Conservation (phyloP, 1,139 yeast genomes). For the Tardiomyces blankii region DNA sequence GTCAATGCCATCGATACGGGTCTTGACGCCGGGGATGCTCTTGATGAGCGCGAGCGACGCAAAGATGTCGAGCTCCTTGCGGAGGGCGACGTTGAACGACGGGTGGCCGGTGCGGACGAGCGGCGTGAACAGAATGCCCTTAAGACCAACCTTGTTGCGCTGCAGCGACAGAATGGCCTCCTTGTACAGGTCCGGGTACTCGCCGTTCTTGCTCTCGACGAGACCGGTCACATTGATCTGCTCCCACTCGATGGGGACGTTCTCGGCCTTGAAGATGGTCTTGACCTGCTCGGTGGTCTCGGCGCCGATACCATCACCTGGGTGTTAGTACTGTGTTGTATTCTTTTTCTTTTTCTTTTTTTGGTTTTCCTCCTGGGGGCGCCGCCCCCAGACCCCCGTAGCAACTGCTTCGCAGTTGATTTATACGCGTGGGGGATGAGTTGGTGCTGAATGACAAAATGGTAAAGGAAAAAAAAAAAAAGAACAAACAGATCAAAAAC, state of each 20-base stretch:
- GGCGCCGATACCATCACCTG: constrained; percentile 90
- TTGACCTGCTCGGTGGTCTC: constrained; percentile 93
- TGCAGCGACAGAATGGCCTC: constrained; percentile 87
- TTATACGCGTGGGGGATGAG: too few relatives aligned
- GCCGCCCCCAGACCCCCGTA: too few relatives aligned
- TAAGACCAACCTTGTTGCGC: constrained; percentile 94
- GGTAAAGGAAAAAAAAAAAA: too few relatives aligned
- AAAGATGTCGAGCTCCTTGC: constrained; percentile 91
- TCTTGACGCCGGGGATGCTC: constrained; percentile 88
- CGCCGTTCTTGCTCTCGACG: constrained; percentile 35
- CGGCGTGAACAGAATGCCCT: constrained; percentile 92
- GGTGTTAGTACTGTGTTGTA: too few relatives aligned
- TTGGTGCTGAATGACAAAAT: too few relatives aligned
- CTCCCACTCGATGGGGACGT: constrained; percentile 92
- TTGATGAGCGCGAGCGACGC: constrained; percentile 91
- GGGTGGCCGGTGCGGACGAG: constrained; percentile 61
- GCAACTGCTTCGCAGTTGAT: too few relatives aligned
- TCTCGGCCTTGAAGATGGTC: constrained; percentile 74
- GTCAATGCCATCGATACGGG: constrained; percentile 81
- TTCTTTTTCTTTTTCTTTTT: too few relatives aligned
- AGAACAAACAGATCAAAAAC: too few relatives aligned
- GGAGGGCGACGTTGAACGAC: constrained; percentile 88
- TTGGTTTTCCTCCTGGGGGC: too few relatives aligned
- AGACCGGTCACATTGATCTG: constrained; percentile 80
- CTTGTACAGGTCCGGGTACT: constrained; percentile 48